phyloP scores from a whole-genome alignment of 306 rosid species.

The Gynostemma pentaphyllum region DNA sequence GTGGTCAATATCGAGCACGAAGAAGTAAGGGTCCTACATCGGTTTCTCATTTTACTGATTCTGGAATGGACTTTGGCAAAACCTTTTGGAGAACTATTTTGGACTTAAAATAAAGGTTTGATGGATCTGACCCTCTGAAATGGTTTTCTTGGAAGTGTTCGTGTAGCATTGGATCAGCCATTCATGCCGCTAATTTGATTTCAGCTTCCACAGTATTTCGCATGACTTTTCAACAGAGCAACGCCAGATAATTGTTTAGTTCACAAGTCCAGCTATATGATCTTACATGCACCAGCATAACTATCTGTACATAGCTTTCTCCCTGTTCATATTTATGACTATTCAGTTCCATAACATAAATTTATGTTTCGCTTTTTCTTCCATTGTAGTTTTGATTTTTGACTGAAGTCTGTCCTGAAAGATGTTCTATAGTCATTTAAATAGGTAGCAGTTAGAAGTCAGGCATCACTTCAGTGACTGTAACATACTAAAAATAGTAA shows the following conservation, averaged over 20 bases:
- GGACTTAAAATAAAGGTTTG: not conserved
- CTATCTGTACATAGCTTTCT: slow-evolving; percentile 8
- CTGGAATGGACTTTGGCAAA: not conserved
- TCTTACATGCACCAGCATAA: not conserved
- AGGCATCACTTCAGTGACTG: not conserved
- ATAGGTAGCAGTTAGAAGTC: not conserved
- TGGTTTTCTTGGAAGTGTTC: not conserved
- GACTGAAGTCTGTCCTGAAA: not conserved
- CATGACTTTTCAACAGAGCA: not conserved
- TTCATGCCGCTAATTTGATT: not conserved
- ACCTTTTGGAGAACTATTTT: not conserved
- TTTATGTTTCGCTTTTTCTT: no score
- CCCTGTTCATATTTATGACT: slow-evolving; percentile 2
- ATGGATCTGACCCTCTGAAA: not conserved
- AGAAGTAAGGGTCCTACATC: not conserved
- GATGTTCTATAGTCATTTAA: not conserved
- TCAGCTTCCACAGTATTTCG: not conserved
- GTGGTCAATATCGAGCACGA: not conserved
- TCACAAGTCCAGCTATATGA: not conserved
- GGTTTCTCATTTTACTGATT: not conserved
- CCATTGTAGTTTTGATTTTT: no score
- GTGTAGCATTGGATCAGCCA: not conserved
- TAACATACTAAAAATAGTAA: not conserved
- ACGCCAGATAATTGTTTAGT: not conserved
- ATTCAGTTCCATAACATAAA: not conserved